These are phyloP conservation scores for Crithidia sp. DNA, from an alignment of 208 protist genomes.

Conservation along the genomic window DNA sequence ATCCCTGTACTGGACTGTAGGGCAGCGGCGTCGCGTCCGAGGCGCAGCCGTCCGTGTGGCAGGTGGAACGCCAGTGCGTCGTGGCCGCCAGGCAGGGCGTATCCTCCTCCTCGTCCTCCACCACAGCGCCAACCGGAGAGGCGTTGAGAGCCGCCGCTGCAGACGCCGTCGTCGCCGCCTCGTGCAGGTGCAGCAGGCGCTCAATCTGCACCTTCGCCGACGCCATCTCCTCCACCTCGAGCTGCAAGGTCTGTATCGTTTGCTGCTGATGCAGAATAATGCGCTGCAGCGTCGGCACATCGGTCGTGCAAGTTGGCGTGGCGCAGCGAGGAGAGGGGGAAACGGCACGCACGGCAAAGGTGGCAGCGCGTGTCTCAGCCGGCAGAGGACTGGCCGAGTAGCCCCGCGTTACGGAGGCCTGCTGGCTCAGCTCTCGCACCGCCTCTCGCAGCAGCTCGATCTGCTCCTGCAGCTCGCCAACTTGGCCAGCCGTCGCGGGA, in stretches of 20 bases:
- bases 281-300: slow-evolving; percentile 41
- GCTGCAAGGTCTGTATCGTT: slow-evolving; percentile 44
- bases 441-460: slow-evolving; percentile 40
- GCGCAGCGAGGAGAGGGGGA: slow-evolving; percentile 33
- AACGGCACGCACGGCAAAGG: slow-evolving; percentile 9
- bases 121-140: background rate
- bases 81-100: slow-evolving; percentile 16
- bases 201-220: slow-evolving; percentile 28
- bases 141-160: slow-evolving; percentile 1
- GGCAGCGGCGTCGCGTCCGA: background rate
- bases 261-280: slow-evolving; percentile 57
- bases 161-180: slow-evolving; percentile 9
- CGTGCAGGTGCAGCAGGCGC: slow-evolving; percentile 31
- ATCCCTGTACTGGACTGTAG: background rate
- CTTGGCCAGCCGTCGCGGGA: slow-evolving; percentile 18
- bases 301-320: slow-evolving; percentile 33
- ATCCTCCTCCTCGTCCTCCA: slow-evolving; percentile 20
- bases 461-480: slow-evolving; percentile 32
- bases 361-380: background rate
- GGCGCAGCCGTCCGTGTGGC: slow-evolving; percentile 18
- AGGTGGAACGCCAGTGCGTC: slow-evolving; percentile 34
- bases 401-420: slow-evolving; percentile 19
- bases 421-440: slow-evolving; percentile 49
- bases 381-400: slow-evolving; percentile 15
- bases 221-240: slow-evolving; percentile 39